Evolutionary conservation across 225 moss, liverwort and hornwort genomes (phyloP).

Genomic region (Physcomitrium patens): DNA sequence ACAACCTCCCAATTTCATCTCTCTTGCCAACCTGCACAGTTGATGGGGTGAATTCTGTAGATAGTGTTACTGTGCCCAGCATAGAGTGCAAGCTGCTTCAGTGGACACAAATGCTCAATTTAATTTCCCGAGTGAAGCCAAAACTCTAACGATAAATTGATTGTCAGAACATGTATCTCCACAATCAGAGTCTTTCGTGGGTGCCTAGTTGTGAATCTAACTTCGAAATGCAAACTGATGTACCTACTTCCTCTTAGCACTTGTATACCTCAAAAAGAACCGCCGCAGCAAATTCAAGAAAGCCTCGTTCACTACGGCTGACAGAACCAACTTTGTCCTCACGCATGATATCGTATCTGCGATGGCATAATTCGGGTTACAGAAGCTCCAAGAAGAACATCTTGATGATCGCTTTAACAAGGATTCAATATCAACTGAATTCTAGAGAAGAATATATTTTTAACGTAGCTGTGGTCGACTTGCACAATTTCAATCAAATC

Average conservation of each 20-base stretch:
- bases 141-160: not conserved
- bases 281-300: constrained; percentile 88
- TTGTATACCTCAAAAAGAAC: constrained; percentile 76
- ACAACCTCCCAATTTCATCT: constrained; percentile 41
- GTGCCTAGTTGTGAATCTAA: not conserved
- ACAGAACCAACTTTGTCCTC: constrained; percentile 83
- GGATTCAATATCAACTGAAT: constrained; percentile 1
- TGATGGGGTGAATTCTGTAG: constrained; percentile 4
- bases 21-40: constrained; percentile 49
- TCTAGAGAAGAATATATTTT: not conserved
- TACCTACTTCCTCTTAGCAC: constrained; percentile 1
- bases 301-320: constrained; percentile 57
- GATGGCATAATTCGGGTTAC: constrained; percentile 13
- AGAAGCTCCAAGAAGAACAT: constrained; percentile 7
- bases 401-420: not conserved
- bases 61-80: constrained; percentile 11
- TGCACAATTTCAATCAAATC: constrained; percentile 8
- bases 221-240: constrained; percentile 1
- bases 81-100: not conserved
- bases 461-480: constrained; percentile 5
- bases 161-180: constrained; percentile 9
- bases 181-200: constrained; percentile 7
- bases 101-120: constrained; percentile 14
- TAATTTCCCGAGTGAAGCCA: constrained; percentile 7
- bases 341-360: constrained; percentile 75